phyloP scores from a whole-genome alignment of 441 rosid species.

The Euphorbia celastroides region DNA sequence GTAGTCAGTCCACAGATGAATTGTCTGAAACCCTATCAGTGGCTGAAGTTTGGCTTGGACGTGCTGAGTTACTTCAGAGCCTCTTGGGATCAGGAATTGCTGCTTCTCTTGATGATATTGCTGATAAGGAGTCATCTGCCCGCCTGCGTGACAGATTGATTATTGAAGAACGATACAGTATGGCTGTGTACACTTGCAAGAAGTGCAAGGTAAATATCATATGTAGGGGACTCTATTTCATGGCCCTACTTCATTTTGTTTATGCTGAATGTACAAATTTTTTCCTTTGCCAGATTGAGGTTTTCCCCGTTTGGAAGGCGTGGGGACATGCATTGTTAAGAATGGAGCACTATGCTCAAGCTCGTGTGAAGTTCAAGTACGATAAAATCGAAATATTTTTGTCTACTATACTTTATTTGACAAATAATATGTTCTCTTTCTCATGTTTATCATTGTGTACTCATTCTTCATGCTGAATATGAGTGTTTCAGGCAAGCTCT shows the following conservation, averaged over 20 bases:
- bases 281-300: constrained; percentile 68
- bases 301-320: constrained; percentile 95
- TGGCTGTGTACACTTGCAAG: constrained; percentile 97
- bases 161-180: constrained; percentile 90
- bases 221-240: constrained; percentile 19
- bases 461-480: constrained; percentile 18
- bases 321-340: constrained; percentile 99
- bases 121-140: constrained; percentile 83
- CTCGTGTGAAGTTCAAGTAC: constrained; percentile 97
- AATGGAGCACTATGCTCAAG: constrained; percentile 92
- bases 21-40: constrained; percentile 62
- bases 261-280: constrained; percentile 15
- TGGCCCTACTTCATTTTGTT: constrained; percentile 18
- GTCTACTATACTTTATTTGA: background rate
- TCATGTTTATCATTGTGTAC: background rate
- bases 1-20: constrained; percentile 84
- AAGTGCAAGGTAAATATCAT: constrained; percentile 86
- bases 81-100: constrained; percentile 97
- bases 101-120: constrained; percentile 93
- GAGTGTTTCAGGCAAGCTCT: constrained; percentile 84
- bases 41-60: constrained; percentile 84
- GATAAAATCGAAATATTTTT: constrained; percentile 23
- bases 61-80: constrained; percentile 97
- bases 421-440: background rate
- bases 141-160: constrained; percentile 81